Percentiles rank a stretch among this genome's conserved stretches.
These are phyloP conservation scores for Inonotus obliquus DNA, from an alignment of 1,284 basidiomycete genomes.

Conservation along the genomic window DNA sequence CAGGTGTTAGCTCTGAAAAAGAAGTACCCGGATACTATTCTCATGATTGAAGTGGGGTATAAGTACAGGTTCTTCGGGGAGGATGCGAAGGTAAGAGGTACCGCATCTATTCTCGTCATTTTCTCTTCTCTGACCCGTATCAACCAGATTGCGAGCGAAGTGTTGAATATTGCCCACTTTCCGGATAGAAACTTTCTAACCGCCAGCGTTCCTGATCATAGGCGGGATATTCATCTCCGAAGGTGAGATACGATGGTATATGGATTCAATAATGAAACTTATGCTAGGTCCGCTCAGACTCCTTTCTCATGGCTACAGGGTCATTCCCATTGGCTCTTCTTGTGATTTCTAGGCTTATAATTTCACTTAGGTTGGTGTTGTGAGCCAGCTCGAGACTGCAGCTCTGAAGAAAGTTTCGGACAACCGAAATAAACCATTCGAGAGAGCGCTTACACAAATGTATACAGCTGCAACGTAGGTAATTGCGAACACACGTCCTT, in stretches of 20 bases:
- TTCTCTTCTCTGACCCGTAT: not conserved
- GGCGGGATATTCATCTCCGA: constrained; percentile 83
- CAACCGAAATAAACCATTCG: constrained; percentile 79
- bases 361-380: constrained; percentile 62
- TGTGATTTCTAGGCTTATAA: not conserved
- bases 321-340: not conserved
- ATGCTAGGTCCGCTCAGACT: constrained; percentile 45
- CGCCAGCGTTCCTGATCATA: constrained; percentile 80
- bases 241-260: constrained; percentile 47
- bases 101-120: not conserved
- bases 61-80: constrained; percentile 88
- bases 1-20: constrained; percentile 56
- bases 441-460: constrained; percentile 73
- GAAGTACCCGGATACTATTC: constrained; percentile 68
- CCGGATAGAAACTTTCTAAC: constrained; percentile 75
- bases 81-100: constrained; percentile 66
- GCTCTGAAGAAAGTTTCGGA: constrained; percentile 91
- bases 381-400: constrained; percentile 92
- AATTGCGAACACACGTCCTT: not conserved
- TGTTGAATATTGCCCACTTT: constrained; percentile 81
- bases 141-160: constrained; percentile 65
- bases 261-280: not conserved
- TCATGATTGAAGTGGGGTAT: constrained; percentile 88
- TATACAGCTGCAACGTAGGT: constrained; percentile 89
- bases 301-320: constrained; percentile 80